These are phyloP conservation scores for Starmerella tilneyi DNA, from an alignment of 805 yeast genomes.

Conservation along the genomic window DNA sequence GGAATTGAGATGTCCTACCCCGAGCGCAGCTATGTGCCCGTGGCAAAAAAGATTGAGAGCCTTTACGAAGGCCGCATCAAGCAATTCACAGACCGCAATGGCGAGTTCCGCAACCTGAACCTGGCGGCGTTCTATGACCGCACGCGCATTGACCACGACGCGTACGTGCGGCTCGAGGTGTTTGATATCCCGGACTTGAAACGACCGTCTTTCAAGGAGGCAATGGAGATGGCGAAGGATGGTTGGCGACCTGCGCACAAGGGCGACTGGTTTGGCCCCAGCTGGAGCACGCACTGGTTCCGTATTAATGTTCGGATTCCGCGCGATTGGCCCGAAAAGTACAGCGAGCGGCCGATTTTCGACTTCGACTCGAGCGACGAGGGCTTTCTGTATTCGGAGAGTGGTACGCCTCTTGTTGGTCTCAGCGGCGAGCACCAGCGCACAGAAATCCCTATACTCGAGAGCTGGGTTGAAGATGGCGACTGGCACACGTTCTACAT, in stretches of 20 bases:
- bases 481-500: constrained; percentile 59
- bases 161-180: constrained; percentile 48
- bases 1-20: constrained; percentile 30
- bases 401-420: constrained; percentile 69
- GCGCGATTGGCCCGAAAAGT: constrained; percentile 41
- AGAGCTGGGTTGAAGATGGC: constrained; percentile 40
- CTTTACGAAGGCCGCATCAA: constrained; percentile 63
- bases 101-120: constrained; percentile 61
- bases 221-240: constrained; percentile 42
- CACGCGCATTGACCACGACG: constrained; percentile 42
- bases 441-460: constrained; percentile 59
- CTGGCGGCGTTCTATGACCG: constrained; percentile 71
- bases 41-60: constrained; percentile 64
- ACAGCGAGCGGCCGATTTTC: constrained; percentile 47
- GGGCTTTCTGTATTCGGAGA: constrained; percentile 60
- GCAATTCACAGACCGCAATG: constrained; percentile 64
- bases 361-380: constrained; percentile 84
- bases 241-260: constrained; percentile 35
- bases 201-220: constrained; percentile 54
- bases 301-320: constrained; percentile 59
- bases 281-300: constrained; percentile 97
- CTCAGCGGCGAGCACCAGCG: constrained; percentile 73
- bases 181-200: constrained; percentile 63
- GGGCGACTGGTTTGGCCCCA: constrained; percentile 80
- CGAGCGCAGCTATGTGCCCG: constrained; percentile 43